Base-by-base conservation (phyloP, 2,329 filamentous ascomycete species). In the Pseudocercospora cruenta region DNA sequence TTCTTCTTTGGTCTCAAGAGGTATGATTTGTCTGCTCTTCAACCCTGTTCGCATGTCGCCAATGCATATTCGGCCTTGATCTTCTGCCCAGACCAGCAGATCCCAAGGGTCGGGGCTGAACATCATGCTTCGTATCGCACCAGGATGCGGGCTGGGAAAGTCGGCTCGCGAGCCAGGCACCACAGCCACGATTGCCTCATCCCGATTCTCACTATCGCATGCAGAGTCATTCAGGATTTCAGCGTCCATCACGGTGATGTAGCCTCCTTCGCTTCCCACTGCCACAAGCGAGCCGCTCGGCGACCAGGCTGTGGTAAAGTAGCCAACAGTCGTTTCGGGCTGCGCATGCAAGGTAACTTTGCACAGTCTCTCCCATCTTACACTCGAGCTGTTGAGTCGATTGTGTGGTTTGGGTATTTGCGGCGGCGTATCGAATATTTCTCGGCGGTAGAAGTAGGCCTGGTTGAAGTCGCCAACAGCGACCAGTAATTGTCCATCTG, bases 81-180 rank as follows among this genome's bases (percentile, higher is more conserved):
- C 92, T 78, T 99, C 95, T 8, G 93, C 92, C 94, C 95, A 98
- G 6, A 96, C 91, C 47, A 99, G 82, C 19, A 99, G 86, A 76
- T 97, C 94, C 83, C 90, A 94, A 0, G 94, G 92, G 1, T 91
- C 91, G 0, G 94, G 94, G 4, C 92, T 93, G 76, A 99, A 99
- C 1, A 90, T 86, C 91, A 98, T 96, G 67, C 93, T 92, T 68
- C 95, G 87, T 61, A 98, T 89, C 33, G 94, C 93, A 51, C 94
- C 94, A 21, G 86, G 78, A 69, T 75, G 73, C 12, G 73, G 71
- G 9, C 78, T 84, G 22, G 87, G 85, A n/a, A 83, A 65, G 49
- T 76, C 85, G 0, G 92, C 87, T 67, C 92, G 85, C 0, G 93
- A 94, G 16, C 93, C 94, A 65, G 87, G 86, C 73, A 98, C 93